Percentiles rank a stretch among this genome's conserved stretches.
Conservation (phyloP, 139 green algal species). For the Tetradesmus lagerheimii region DNA sequence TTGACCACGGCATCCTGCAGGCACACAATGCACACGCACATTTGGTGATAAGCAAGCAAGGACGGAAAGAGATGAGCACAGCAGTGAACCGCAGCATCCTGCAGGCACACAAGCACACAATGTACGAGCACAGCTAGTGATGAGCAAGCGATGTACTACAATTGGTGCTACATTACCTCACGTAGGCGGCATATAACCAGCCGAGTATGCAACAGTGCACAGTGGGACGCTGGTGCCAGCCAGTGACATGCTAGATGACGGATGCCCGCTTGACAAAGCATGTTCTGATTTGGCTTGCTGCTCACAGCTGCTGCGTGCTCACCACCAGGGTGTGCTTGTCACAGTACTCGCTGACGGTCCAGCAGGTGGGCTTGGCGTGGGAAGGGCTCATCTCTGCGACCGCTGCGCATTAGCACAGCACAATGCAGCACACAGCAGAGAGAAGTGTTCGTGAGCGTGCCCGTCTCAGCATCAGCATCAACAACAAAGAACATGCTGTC, state of each 20-base stretch:
- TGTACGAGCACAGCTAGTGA: no score
- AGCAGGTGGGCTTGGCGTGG: conserved; percentile 30
- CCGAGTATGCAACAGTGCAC: no score
- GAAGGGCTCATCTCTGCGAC: not conserved
- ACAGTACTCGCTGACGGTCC: conserved; percentile 45
- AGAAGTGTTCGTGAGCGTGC: not conserved
- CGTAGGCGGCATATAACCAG: no score
- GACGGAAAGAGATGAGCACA: not conserved
- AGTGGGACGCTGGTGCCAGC: no score
- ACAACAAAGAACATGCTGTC: no score
- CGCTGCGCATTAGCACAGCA: not conserved
- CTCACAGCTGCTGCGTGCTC: not conserved
- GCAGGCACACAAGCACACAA: not conserved
- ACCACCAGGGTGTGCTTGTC: conserved; percentile 43
- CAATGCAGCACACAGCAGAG: not conserved
- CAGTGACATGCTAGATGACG: no score
- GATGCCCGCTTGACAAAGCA: no score
- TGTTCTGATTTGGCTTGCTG: no score
- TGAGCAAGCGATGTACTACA: no score
- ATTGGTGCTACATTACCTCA: no score
- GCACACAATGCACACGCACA: not conserved
- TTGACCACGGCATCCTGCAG: conserved; percentile 50
- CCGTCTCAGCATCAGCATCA: no score
- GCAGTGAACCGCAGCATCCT: not conserved
- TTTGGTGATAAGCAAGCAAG: not conserved